phyloP scores from a whole-genome alignment of 306 rosid genomes.

The Hylodesmum podocarpum region DNA sequence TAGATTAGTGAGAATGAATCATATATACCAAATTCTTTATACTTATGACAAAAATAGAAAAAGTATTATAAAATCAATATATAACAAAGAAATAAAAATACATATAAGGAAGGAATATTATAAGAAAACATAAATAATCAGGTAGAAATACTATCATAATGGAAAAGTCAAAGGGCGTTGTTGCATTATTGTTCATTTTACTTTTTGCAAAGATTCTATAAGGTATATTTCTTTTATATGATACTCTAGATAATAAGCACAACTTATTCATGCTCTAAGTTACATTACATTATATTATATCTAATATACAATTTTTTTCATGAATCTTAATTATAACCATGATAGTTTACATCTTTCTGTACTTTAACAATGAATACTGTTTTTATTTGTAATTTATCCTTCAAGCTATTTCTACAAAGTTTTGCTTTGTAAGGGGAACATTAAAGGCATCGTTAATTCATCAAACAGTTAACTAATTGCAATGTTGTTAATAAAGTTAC shows the following conservation, averaged over 20 bases:
- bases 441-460: too few species aligned
- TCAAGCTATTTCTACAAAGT: not conserved
- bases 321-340: too few species aligned
- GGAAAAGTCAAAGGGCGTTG: constrained; percentile 29
- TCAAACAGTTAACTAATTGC: too few species aligned
- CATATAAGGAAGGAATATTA: not conserved
- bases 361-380: too few species aligned
- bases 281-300: not conserved
- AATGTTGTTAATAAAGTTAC: not conserved
- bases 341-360: not conserved
- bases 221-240: not conserved
- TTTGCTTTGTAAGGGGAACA: not conserved
- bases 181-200: not conserved
- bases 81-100: not conserved
- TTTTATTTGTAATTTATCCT: not conserved
- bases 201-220: not conserved
- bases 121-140: not conserved
- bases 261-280: not conserved
- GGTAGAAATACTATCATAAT: not conserved
- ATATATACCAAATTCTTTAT: too few species aligned
- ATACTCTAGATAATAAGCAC: not conserved
- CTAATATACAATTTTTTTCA: not conserved
- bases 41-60: too few species aligned
- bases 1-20: too few species aligned
- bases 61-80: too few species aligned